Conservation (phyloP, 1,139 yeast genomes). For the Zygoascus hellenicus region DNA sequence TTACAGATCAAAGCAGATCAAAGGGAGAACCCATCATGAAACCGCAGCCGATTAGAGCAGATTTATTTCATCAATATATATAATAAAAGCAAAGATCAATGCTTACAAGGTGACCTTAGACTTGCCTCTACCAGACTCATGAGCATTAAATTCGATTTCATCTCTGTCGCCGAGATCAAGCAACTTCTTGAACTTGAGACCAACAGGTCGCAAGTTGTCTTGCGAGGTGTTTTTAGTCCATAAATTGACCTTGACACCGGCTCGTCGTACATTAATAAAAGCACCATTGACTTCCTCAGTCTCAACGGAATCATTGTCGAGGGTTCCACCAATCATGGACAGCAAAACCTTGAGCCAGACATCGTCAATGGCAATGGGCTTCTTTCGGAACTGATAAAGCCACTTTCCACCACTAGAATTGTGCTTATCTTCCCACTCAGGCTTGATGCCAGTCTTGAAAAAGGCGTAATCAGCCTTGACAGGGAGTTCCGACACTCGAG, state of each 20-base stretch:
- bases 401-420: constrained; percentile 94
- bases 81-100: constrained; percentile 1
- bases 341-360: constrained; percentile 89
- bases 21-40: no score
- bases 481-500: constrained; percentile 88
- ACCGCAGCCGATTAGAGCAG: neutral
- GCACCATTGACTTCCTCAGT: constrained; percentile 86
- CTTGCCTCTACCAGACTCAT: constrained; percentile 29
- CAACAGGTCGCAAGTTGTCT: constrained; percentile 50
- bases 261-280: constrained; percentile 81
- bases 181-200: constrained; percentile 69
- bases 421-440: constrained; percentile 95
- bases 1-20: no score
- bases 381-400: constrained; percentile 69
- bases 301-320: constrained; percentile 57
- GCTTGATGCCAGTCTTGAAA: constrained; percentile 90
- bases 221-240: constrained; percentile 84
- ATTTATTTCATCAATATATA: constrained; percentile 4
- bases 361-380: constrained; percentile 55
- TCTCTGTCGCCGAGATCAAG: constrained; percentile 63
- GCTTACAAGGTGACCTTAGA: constrained; percentile 20
- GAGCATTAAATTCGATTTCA: constrained; percentile 70
- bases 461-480: constrained; percentile 91
- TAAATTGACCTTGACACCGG: constrained; percentile 77
- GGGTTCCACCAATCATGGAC: constrained; percentile 93